Base-by-base conservation (phyloP, 495 filamentous ascomycete species). In the Tuber microsphaerosporum region DNA sequence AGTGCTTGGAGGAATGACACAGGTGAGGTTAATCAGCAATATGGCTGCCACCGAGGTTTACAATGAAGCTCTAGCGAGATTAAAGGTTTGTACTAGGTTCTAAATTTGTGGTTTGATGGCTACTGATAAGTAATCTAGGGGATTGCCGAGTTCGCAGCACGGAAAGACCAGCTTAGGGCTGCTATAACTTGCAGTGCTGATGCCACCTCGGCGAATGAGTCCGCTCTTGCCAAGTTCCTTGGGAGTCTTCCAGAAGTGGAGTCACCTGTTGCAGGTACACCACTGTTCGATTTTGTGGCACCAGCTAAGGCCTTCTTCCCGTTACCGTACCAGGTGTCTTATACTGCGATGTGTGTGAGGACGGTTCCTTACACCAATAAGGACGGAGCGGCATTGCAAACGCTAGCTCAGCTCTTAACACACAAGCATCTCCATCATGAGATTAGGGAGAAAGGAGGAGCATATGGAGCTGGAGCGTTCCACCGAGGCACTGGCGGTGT, bases 351-450 rank as follows among this genome's bases (percentile, higher is more conserved):
- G 48, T 90, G 92, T 42, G 84, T 94, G 45, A 90, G 92, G 41
- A 97, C 95, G 3, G 91, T 94, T 1, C 92, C 94, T 3, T 99
- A 98, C 83, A 90, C 89, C 43, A 89, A 94, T 69, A 81, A 89
- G 0, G 87, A 91, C 42, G 88, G 90, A 26, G 92, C 94, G 14
- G 87, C 92, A 1, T 89, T 97, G 20, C 93, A 94, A 76, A 90
- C 98, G 43, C 89, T 99, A 39, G 90, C 94, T 22, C 92, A 97
- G 79, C 91, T 99, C 41, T 87, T 99, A n/a, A 98, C 94, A 0
- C 95, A 98, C 84, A 96, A 96, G 83, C 92, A 97, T 81, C 88
- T 99, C 17, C 95, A 98, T 83, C 96, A 96, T 81, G 96, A 98
- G 82, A 97, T 99, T 75, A 91, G 95, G 44, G 95, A 99, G 84